These are phyloP conservation scores for Peronospora destructor DNA, from an alignment of 352 stramenopile genomes.

Conservation along the genomic window DNA sequence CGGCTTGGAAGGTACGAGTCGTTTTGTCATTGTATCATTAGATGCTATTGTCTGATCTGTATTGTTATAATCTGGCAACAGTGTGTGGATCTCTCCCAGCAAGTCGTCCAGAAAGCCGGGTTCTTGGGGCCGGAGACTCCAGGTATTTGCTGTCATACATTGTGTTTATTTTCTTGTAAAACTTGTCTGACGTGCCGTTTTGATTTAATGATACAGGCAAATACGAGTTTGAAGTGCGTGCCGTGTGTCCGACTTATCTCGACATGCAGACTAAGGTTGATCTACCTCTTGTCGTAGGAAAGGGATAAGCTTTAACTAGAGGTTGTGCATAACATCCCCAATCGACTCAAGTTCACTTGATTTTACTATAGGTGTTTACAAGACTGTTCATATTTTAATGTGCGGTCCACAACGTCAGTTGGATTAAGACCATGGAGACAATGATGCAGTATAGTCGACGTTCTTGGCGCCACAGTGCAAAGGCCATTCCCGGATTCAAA, in stretches of 20 bases:
- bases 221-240: conserved; percentile 74
- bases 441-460: conserved; percentile 9
- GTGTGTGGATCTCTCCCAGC: conserved; percentile 47
- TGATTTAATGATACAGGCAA: conserved; percentile 29
- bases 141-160: conserved; percentile 24
- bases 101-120: conserved; percentile 42
- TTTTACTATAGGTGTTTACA: conserved; percentile 8
- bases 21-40: conserved; percentile 1
- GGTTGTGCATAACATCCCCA: conserved; percentile 2
- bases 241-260: conserved; percentile 55
- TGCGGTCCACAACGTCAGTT: conserved; percentile 19
- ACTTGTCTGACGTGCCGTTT: conserved; percentile 2
- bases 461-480: conserved; percentile 5
- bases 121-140: conserved; percentile 57
- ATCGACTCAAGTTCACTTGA: conserved; percentile 1
- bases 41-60: neutral
- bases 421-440: neutral
- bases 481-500: neutral
- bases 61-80: conserved; percentile 8
- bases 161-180: neutral
- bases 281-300: conserved; percentile 42
- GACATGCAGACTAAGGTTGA: conserved; percentile 38
- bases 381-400: conserved; percentile 8
- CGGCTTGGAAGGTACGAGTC: conserved; percentile 53
- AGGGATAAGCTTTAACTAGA: conserved; percentile 8